Percentiles rank a stretch among this genome's conserved stretches.
These are phyloP conservation scores for Leccinum subfulvum DNA, from an alignment of 1,284 basidiomycete genomes.

Conservation along the genomic window DNA sequence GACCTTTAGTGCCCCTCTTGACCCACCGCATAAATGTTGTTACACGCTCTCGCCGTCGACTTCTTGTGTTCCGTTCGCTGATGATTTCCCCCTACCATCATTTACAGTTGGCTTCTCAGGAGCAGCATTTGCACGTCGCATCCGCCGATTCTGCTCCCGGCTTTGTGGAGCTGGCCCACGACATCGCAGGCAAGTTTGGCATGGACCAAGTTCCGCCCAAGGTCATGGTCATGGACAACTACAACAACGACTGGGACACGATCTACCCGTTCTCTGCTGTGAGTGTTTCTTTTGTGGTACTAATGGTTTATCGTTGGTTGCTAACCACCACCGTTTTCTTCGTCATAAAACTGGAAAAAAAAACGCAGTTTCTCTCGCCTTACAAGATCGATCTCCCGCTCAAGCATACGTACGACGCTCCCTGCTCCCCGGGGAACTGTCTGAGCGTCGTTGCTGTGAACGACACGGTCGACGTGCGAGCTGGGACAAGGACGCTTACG, in stretches of 20 bases:
- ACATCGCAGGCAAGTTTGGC: conserved; percentile 64
- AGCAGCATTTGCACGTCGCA: conserved; percentile 81
- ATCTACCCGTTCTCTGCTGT: conserved; percentile 85
- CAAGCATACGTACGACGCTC: conserved; percentile 51
- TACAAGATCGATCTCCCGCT: conserved; percentile 69
- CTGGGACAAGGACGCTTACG: conserved; percentile 71
- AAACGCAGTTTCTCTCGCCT: conserved; percentile 67
- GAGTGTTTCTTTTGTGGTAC: conserved; percentile 22
- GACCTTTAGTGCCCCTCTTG: not conserved
- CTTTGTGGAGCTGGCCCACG: conserved; percentile 59
- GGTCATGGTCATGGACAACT: conserved; percentile 59
- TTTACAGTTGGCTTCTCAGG: conserved; percentile 65
- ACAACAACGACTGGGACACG: conserved; percentile 82
- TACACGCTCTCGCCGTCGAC: not conserved
- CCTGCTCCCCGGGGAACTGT: conserved; percentile 43
- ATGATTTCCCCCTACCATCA: not conserved
- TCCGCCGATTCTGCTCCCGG: conserved; percentile 83
- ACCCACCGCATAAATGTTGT: not conserved
- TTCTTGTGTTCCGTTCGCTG: not conserved
- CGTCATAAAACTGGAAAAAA: not conserved
- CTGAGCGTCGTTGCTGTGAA: conserved; percentile 67
- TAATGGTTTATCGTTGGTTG: not conserved
- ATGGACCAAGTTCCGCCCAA: conserved; percentile 41
- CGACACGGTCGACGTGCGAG: conserved; percentile 52
- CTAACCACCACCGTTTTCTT: conserved; percentile 5